Base-by-base conservation (phyloP, 202 grass and related monocot species). In the Panicum hallii region DNA sequence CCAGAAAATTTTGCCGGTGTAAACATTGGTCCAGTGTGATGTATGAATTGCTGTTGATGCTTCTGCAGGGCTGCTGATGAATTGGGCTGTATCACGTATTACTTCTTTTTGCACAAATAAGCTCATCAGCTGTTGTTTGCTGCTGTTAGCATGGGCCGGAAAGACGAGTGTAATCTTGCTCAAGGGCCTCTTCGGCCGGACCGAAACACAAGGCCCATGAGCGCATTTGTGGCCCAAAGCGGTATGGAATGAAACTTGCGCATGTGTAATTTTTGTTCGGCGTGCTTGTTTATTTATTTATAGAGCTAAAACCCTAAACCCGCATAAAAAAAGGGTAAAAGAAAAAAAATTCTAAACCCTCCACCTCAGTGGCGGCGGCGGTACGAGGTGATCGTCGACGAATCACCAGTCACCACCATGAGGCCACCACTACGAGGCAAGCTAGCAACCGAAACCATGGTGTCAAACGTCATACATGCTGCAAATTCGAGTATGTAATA, bases 381-480 rank as follows among this genome's bases (percentile, higher is more conserved):
- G 41, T 17, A 63, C 63, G n/a, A 63, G 66, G 26, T 34, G 34
- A 9, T 67, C 28, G 43, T 34, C 67, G 17, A 19, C 12, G 60
- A 63, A 11, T 26, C 2, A 9, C 55, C n/a, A 11, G 58, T 10
- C 63, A 2, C 16, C 69, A 61, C 43, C 30, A 93, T 97, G 91
- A 93, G 94, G 71, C 84, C 90, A 78, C 91, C 90, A 62, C 90
- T 81, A 60, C 56, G 60, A 63, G 60, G 60, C 60, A 63, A 32
- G 60, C 54, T 32, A 30, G 60, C 60, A 63, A 13, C 57, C 11
- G 28, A 63, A 63, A 23, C 60, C 60, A 63, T 63, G 60, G 60
- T 4, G 26, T 63, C 11, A 63, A 32, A 61, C 6, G 30, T n/a
- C n/a, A n/a, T n/a, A n/a, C n/a, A n/a, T n/a, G n/a, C n/a, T n/a